Conservation (phyloP, 805 yeast species). For the Candida nitratophila region DNA sequence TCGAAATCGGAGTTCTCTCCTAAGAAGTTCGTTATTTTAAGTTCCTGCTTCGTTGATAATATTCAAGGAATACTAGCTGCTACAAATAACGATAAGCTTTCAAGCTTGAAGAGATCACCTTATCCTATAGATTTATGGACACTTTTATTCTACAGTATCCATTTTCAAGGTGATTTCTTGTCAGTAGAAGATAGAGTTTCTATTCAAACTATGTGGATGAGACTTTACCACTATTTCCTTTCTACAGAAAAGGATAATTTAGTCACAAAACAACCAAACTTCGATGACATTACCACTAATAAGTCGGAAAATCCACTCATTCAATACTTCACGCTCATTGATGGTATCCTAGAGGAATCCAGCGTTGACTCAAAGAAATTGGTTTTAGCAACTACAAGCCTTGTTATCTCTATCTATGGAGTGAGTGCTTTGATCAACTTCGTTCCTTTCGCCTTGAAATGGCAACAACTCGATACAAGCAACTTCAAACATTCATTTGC, state of each 20-base stretch:
- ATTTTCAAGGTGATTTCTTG: conserved; percentile 15
- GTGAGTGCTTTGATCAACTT: conserved; percentile 39
- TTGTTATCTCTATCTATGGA: conserved; percentile 25
- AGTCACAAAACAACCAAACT: conserved; percentile 30
- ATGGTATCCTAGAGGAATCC: conserved; percentile 6
- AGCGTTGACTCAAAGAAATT: neutral
- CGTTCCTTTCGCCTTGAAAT: conserved; percentile 30
- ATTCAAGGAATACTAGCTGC: conserved; percentile 18
- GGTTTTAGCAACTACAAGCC: neutral
- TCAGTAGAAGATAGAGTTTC: conserved; percentile 18
- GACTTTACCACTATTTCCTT: conserved; percentile 28
- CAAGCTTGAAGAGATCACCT: conserved; percentile 31
- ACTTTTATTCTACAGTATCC: conserved; percentile 21
- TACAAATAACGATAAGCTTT: conserved; percentile 22
- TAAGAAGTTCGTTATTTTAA: conserved; percentile 4
- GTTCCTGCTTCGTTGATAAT: conserved; percentile 17
- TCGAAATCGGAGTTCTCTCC: neutral
- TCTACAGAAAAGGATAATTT: conserved; percentile 8
- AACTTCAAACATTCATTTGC: neutral
- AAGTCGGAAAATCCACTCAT: conserved; percentile 33
- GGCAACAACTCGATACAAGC: conserved; percentile 1
- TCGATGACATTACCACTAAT: conserved; percentile 25
- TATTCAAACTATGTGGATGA: conserved; percentile 33
- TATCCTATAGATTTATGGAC: conserved; percentile 40
- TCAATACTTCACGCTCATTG: conserved; percentile 30